A percentile compares a stretch with the other conserved stretches of the same genome.
These are phyloP conservation scores for Speleostelium caveatum DNA, from an alignment of 78 protist species.

Conservation along the genomic window DNA sequence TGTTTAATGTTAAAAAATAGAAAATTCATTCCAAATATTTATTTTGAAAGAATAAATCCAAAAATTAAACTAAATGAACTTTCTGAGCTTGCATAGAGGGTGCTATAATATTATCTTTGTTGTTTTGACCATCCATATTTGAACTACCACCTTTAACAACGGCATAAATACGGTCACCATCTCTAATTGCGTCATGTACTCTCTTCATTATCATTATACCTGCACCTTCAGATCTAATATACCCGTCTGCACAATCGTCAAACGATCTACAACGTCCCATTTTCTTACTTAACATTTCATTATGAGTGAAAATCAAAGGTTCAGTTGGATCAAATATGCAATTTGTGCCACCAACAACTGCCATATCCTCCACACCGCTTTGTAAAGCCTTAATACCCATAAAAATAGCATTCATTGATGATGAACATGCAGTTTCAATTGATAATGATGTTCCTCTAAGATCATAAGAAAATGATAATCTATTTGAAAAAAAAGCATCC, in stretches of 20 bases:
- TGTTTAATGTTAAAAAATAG: too few relatives aligned
- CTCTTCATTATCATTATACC: conserved; percentile 75
- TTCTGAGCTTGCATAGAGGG: conserved; percentile 86
- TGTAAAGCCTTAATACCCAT: conserved; percentile 80
- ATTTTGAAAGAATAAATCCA: too few relatives aligned
- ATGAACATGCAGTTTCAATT: conserved; percentile 94
- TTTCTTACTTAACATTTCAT: conserved; percentile 72
- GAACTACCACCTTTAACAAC: conserved; percentile 71
- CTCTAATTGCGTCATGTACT: conserved; percentile 10
- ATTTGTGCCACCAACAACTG: conserved; percentile 90
- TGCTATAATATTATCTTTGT: conserved; percentile 72
- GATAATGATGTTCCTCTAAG: conserved; percentile 90
- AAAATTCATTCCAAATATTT: too few relatives aligned
- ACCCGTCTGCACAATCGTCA: conserved; percentile 92
- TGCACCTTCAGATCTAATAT: conserved; percentile 90
- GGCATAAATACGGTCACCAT: conserved; percentile 78
- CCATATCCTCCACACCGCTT: conserved; percentile 80
- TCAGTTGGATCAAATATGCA: conserved; percentile 68
- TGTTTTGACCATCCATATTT: conserved; percentile 85
- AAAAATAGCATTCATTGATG: conserved; percentile 88
- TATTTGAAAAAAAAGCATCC: conserved; percentile 77
- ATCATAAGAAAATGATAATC: conserved; percentile 85
- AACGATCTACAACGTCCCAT: conserved; percentile 86
- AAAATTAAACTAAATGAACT: too few relatives aligned
- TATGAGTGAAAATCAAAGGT: conserved; percentile 15